Evolutionary conservation across 2,329 filamentous ascomycete genomes (phyloP).

Genomic region (Penicillium psychrosexuale): DNA sequence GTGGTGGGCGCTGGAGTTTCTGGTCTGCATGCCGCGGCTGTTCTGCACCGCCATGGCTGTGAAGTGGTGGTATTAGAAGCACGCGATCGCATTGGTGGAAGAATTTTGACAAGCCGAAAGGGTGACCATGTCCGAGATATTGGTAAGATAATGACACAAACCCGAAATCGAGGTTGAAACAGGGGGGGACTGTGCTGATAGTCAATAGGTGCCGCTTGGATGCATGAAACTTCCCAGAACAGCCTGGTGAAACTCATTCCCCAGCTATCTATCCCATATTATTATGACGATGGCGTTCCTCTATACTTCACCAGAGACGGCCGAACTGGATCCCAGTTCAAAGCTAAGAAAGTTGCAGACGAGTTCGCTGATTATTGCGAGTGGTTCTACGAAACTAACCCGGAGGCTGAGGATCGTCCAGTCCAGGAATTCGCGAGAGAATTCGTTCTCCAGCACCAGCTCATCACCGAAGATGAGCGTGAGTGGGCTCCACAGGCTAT

Average conservation of each 20-base stretch:
- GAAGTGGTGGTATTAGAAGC: conserved; percentile 37
- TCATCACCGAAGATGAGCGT: conserved; percentile 43
- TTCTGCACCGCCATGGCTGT: conserved; percentile 35
- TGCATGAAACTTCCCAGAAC: conserved; percentile 48
- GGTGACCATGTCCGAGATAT: conserved; percentile 38
- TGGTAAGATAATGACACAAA: conserved; percentile 29
- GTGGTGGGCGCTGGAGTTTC: conserved; percentile 38
- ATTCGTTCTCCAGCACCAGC: conserved; percentile 41
- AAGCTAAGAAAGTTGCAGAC: conserved; percentile 48
- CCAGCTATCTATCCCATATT: conserved; percentile 44
- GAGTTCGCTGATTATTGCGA: conserved; percentile 46
- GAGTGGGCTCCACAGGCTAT: conserved; percentile 46
- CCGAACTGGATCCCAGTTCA: conserved; percentile 45
- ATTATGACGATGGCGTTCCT: conserved; percentile 46
- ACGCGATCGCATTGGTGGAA: conserved; percentile 36
- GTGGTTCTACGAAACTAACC: conserved; percentile 42
- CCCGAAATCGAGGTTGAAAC: neutral
- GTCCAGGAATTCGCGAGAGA: conserved; percentile 42
- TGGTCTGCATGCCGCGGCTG: conserved; percentile 35
- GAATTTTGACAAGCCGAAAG: conserved; percentile 40
- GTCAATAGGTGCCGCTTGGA: conserved; percentile 43
- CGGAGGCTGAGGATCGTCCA: conserved; percentile 41
- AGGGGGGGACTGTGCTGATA: neutral
- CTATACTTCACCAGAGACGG: conserved; percentile 45
- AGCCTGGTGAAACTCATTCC: conserved; percentile 45